Percentiles rank a stretch among this genome's conserved stretches.
Conservation (phyloP, 352 stramenopile genomes). For the Pythium vanterpoolii region DNA sequence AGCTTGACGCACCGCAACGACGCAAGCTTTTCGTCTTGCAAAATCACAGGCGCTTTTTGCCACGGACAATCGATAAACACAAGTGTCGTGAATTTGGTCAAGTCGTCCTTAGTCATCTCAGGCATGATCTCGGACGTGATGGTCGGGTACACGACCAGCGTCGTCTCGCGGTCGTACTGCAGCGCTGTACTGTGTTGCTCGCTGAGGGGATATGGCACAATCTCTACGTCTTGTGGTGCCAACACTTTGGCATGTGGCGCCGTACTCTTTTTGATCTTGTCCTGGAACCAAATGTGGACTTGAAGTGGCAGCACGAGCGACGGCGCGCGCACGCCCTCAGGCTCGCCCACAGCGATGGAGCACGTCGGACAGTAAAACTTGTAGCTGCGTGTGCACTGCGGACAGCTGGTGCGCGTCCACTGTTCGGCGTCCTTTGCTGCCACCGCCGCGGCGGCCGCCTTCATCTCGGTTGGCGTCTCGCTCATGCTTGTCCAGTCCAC, state of each 20-base stretch:
- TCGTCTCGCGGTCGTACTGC: conserved; percentile 55
- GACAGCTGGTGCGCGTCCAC: conserved; percentile 59
- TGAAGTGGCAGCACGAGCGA: conserved; percentile 61
- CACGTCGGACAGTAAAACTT: conserved; percentile 87
- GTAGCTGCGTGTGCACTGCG: conserved; percentile 73
- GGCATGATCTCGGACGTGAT: conserved; percentile 63
- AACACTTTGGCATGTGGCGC: conserved; percentile 83
- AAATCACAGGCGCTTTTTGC: conserved; percentile 81
- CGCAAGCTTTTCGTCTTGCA: conserved; percentile 48
- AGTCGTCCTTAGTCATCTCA: conserved; percentile 51
- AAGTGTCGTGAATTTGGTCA: conserved; percentile 55
- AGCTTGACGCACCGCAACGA: conserved; percentile 77
- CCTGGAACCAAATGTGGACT: conserved; percentile 84
- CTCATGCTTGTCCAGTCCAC: conserved; percentile 10
- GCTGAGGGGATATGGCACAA: conserved; percentile 54
- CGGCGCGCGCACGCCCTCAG: conserved; percentile 46
- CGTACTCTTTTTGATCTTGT: conserved; percentile 89
- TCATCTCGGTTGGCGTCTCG: conserved; percentile 7
- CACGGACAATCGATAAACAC: conserved; percentile 88
- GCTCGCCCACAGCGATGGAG: conserved; percentile 56
- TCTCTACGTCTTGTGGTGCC: conserved; percentile 63
- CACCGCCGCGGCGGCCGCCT: not conserved
- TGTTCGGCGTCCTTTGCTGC: conserved; percentile 9
- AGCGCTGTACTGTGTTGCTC: conserved; percentile 22
- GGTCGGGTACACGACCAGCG: conserved; percentile 80